Conservation (phyloP, 2,329 filamentous ascomycete genomes). For the Pseudopyrenochaeta lycopersici region DNA sequence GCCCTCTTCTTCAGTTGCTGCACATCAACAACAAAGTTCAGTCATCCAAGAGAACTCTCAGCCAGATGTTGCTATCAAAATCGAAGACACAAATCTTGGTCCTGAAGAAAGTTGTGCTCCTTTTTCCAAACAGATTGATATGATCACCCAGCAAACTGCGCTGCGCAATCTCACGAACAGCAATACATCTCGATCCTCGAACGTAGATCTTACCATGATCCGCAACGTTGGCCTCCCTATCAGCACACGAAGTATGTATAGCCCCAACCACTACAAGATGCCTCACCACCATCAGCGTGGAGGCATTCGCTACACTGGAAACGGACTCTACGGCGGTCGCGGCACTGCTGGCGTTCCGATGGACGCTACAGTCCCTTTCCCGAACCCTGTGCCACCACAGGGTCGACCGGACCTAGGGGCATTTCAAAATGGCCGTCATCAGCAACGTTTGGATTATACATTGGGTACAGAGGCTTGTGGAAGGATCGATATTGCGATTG, state of each 20-base stretch:
- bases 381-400: slow-evolving; percentile 35
- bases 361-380: slow-evolving; percentile 42
- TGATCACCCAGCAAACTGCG: slow-evolving; percentile 18
- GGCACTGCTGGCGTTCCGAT: slow-evolving; percentile 36
- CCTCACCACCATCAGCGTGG: slow-evolving; percentile 10
- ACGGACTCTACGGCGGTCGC: slow-evolving; percentile 28
- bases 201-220: slow-evolving; percentile 18
- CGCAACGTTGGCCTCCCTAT: slow-evolving; percentile 17
- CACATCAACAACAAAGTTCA: neutral
- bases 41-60: neutral
- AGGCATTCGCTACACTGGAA: slow-evolving; percentile 16
- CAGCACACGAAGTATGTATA: neutral
- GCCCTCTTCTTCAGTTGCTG: slow-evolving; percentile 1
- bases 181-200: slow-evolving; percentile 3
- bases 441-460: neutral
- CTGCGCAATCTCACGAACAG: slow-evolving; percentile 6
- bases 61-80: neutral
- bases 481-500: slow-evolving; percentile 17
- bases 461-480: slow-evolving; percentile 23
- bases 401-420: slow-evolving; percentile 16
- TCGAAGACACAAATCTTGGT: neutral
- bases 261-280: slow-evolving; percentile 7
- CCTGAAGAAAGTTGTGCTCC: neutral
- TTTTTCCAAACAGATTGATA: slow-evolving; percentile 24
- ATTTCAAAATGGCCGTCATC: neutral